Base-by-base conservation (phyloP, 495 filamentous ascomycete species). In the Penicillium coprophilum region DNA sequence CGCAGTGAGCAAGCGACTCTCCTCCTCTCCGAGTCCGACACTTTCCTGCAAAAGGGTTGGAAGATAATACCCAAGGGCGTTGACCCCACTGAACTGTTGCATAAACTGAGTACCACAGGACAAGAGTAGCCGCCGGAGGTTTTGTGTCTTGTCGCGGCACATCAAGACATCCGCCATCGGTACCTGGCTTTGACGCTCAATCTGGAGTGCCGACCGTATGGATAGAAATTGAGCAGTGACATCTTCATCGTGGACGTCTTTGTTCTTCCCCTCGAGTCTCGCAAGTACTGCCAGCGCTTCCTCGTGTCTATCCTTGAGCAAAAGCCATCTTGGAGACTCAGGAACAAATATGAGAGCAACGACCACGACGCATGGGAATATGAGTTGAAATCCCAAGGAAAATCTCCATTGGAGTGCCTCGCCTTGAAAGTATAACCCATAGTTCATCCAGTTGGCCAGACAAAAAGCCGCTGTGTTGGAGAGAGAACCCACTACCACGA, bases 401-500 rank as follows among this genome's bases (percentile, higher is more conserved):
- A 81, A 68, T 30, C 78, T 57, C 78, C 78, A 80, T 17, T 69
- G 64, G 9, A 75, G 60, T 13, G 66, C 56, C 0, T 75, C 75
- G 6, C 65, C 66, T 59, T 82, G 79, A 40, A 82, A 61, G 15
- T 49, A 61, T 15, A 61, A 54, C 3, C 39, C 59, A 36, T 57
- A 44, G 8, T 54, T 61, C n/a, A 61, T 46, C 53, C 53, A 61
- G 48, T 57, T 61, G 48, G 55, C 57, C 15, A 61, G 23, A 5
- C 48, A 57, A 36, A 53, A 57, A 4, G 54, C 80, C 44, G 77
- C 74, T 53, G 84, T 82, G 58, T 82, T 83, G 23, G 60, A 80
- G 59, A 13, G 80, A 77, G 69, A 83, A 71, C 55, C 84, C 80
- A 84, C 71, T 34, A 83, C 71, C 24, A 84, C 75, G 21, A 85